A percentile compares a stretch with the other conserved stretches of the same genome.
Evolutionary conservation across 2,329 filamentous ascomycete genomes (phyloP).

Genomic region (Blastomyces gilchristii): DNA sequence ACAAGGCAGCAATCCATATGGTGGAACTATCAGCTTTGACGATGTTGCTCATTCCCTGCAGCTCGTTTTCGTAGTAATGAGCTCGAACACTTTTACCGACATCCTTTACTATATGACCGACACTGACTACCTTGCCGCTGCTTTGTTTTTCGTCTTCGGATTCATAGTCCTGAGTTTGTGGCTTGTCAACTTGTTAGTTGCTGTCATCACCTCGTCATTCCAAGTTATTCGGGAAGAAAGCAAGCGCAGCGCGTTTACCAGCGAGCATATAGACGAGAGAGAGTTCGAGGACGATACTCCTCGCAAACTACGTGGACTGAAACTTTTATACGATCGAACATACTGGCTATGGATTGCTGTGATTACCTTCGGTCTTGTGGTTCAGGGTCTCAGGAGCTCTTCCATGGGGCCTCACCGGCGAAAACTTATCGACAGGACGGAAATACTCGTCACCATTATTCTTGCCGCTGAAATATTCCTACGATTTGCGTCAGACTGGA

Average conservation of each 20-base stretch:
- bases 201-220: slow-evolving; percentile 96
- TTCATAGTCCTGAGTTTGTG: slow-evolving; percentile 93
- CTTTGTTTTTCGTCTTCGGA: slow-evolving; percentile 60
- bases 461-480: slow-evolving; percentile 74
- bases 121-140: slow-evolving; percentile 79
- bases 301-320: slow-evolving; percentile 42
- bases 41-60: slow-evolving; percentile 87
- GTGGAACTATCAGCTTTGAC: slow-evolving; percentile 85
- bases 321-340: slow-evolving; percentile 64
- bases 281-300: slow-evolving; percentile 29
- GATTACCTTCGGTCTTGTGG: slow-evolving; percentile 70
- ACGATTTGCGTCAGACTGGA: slow-evolving; percentile 69
- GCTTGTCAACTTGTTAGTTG: slow-evolving; percentile 89
- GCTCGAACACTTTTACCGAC: slow-evolving; percentile 91
- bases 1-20: slow-evolving; percentile 66
- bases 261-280: slow-evolving; percentile 50
- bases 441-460: slow-evolving; percentile 65
- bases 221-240: slow-evolving; percentile 97
- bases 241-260: slow-evolving; percentile 84
- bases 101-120: slow-evolving; percentile 88
- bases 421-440: slow-evolving; percentile 59
- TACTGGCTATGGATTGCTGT: slow-evolving; percentile 67
- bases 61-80: slow-evolving; percentile 96
- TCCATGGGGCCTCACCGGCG: slow-evolving; percentile 55
- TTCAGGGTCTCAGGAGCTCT: slow-evolving; percentile 66